Evolutionary conservation across 2,329 filamentous ascomycete species (phyloP), one percentile per base, ranked within the genome.

Genomic region (Chrysoporthe austroafricana): DNA sequence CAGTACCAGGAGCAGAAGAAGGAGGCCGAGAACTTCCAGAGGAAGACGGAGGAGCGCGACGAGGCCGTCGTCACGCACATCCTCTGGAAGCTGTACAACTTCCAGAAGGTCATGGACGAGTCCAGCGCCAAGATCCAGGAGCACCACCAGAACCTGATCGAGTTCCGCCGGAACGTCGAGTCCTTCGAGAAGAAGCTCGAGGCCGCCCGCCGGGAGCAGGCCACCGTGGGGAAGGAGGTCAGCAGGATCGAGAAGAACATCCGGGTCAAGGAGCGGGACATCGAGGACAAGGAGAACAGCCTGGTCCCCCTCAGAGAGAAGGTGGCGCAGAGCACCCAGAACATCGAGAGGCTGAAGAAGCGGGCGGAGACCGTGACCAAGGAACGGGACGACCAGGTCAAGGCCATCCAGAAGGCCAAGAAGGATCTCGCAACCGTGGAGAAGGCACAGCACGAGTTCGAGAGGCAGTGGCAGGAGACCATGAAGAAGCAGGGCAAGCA

Each of bases 1-100:
- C 94, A 97, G 74, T 99, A 97, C 75, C 92, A 97, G 75, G 94
- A 98, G 77, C 95, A 98, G 79, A 98, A 98, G 81, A 90, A 90
- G 72, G 96, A 98, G 76, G 95, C 95, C 5, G 96, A 99, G 72
- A 95, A 91, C 73, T 99, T 95, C 76, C 92, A 96, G 76, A 90
- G 88, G 71, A 98, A 97, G 79, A 91, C 91, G 1, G 91, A 96
- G 64, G 93, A 98, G 77, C 90, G 93, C 62, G 95, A 99, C 76
- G 88, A 93, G 64, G 96, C 95, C 8, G 91, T 97, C 66, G 92
- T 98, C 66, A 94, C 91, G 0, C 95, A 98, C 72, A 94, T 96
- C 44, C 83, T 99, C 16, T 99, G 95, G 95, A 98, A 97, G 80
- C 85, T 99, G 1, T 98, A 93, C 77, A 94, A 97, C 76, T 96